Conservation (phyloP, 257 asterid species). For the Euphrasia confusa region DNA sequence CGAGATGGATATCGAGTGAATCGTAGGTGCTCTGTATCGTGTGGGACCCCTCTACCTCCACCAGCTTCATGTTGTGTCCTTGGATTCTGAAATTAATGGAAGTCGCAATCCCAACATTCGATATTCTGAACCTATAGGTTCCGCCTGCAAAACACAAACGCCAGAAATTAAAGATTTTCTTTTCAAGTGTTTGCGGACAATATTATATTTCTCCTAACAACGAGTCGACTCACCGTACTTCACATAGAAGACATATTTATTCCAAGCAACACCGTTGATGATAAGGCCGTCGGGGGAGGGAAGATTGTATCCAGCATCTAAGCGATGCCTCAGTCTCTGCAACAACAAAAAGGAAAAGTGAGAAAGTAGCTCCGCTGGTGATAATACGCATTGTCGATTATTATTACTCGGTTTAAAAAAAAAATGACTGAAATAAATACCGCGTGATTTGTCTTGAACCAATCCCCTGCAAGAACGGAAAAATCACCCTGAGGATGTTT, state of each 20-base stretch:
- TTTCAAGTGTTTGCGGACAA: too few species aligned
- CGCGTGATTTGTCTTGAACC: conserved; percentile 76
- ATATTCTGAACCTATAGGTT: conserved; percentile 88
- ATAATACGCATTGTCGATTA: background rate
- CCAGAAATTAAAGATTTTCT: background rate
- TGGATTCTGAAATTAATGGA: conserved; percentile 83
- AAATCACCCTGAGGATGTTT: conserved; percentile 77
- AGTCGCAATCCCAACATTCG: conserved; percentile 76
- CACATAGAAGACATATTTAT: conserved; percentile 79
- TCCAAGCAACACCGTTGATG: conserved; percentile 93
- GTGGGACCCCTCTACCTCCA: conserved; percentile 98
- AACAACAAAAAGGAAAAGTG: conserved; percentile 22
- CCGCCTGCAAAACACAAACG: conserved; percentile 43
- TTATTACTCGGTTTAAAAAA: background rate
- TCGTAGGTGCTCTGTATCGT: conserved; percentile 68
- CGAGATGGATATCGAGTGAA: conserved; percentile 76
- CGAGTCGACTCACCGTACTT: conserved; percentile 47
- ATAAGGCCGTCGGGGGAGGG: conserved; percentile 91
- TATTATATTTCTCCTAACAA: background rate
- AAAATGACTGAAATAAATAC: conserved; percentile 42
- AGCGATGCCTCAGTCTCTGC: conserved; percentile 70
- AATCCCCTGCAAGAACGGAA: conserved; percentile 79
- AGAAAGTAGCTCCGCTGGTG: conserved; percentile 11
- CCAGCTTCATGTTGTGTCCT: conserved; percentile 78
- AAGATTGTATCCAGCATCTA: conserved; percentile 77